These are phyloP conservation scores for Russula brevipes DNA, from an alignment of 768 basidiomycete species.

Conservation along the genomic window DNA sequence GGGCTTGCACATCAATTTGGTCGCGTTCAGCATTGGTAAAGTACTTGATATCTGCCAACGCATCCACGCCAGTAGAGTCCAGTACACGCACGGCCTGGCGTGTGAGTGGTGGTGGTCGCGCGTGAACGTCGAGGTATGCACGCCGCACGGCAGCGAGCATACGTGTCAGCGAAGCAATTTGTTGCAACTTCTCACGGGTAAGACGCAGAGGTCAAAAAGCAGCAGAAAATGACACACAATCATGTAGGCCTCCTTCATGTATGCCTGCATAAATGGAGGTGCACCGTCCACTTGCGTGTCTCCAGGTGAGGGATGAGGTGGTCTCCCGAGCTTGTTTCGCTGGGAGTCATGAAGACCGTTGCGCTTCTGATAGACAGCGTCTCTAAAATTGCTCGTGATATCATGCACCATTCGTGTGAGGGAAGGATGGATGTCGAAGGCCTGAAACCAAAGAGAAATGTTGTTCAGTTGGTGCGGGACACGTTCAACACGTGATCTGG, in stretches of 20 bases:
- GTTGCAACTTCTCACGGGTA: conserved; percentile 50
- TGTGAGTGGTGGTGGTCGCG: conserved; percentile 46
- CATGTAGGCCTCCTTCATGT: conserved; percentile 68
- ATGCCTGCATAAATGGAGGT: conserved; percentile 52
- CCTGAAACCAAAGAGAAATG: not conserved
- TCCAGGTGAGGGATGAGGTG: conserved; percentile 14
- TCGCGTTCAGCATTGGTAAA: conserved; percentile 90
- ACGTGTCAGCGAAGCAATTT: conserved; percentile 61
- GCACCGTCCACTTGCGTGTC: conserved; percentile 16
- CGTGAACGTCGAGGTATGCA: conserved; percentile 80
- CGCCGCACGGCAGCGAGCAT: conserved; percentile 75
- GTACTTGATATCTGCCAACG: conserved; percentile 61
- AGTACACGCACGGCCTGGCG: conserved; percentile 50
- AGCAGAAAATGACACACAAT: conserved; percentile 44
- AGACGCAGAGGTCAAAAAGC: conserved; percentile 5
- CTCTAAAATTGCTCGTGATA: conserved; percentile 17
- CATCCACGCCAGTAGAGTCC: conserved; percentile 45
- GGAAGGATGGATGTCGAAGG: not conserved
- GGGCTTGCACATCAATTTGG: conserved; percentile 91
- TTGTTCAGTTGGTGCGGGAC: not conserved
- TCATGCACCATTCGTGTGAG: conserved; percentile 10
- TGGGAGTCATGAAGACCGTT: conserved; percentile 2
- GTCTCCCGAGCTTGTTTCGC: not conserved
- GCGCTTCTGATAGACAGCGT: conserved; percentile 12
- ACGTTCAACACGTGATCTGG: conserved; percentile 5